A percentile compares a stretch with the other conserved stretches of the same genome.
Evolutionary conservation across 2,329 filamentous ascomycete genomes (phyloP).

Genomic region (Neofusicoccum parvum): DNA sequence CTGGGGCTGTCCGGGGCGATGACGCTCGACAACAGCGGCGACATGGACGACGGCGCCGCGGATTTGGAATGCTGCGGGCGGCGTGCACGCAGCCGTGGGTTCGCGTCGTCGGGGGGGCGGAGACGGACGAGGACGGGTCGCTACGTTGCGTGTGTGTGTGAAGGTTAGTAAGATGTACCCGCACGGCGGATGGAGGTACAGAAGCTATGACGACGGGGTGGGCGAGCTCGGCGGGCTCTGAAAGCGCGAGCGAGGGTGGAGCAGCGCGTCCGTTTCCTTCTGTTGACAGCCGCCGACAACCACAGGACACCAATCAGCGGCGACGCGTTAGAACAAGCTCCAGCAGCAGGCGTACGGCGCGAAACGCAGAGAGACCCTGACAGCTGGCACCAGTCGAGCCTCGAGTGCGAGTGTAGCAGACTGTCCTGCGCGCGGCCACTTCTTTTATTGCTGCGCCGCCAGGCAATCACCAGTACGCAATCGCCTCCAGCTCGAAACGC

Average conservation of each 20-base stretch:
- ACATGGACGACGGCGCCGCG: not conserved
- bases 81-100: constrained; percentile 5
- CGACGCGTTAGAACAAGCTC: not conserved
- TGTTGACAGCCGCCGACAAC: constrained; percentile 13
- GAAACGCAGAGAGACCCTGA: not conserved
- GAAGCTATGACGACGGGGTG: constrained; percentile 20
- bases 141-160: constrained; percentile 1
- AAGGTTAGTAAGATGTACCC: constrained; percentile 12
- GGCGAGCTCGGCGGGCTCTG: constrained; percentile 10
- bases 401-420: not conserved
- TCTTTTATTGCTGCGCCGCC: constrained; percentile 1
- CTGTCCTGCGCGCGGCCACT: not conserved
- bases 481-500: not conserved
- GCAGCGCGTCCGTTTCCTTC: not conserved
- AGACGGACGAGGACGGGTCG: not conserved
- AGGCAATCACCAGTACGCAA: constrained; percentile 18
- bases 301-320: constrained; percentile 16
- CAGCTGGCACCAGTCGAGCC: constrained; percentile 11
- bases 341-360: not conserved
- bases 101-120: not conserved
- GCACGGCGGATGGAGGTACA: constrained; percentile 13
- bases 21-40: constrained; percentile 14
- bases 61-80: not conserved
- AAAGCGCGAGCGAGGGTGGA: constrained; percentile 2
- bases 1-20: constrained; percentile 12